Evolutionary conservation across 345 rosid species (phyloP).

Genomic region (Arabidopsis thaliana): TAIR10.1 NC_003070.9:1571001-1571500

Average conservation of each 20-base stretch:
- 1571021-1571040: slow-evolving; percentile 79
- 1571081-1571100: background rate
- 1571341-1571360: slow-evolving; percentile 88
- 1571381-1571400: slow-evolving; percentile 48
- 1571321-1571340: slow-evolving; percentile 91
- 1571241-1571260: background rate
- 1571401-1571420: background rate
- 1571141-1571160: slow-evolving; percentile 54
- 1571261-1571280: background rate
- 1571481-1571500: slow-evolving; percentile 47
- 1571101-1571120: background rate
- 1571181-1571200: slow-evolving; percentile 90
- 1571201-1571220: slow-evolving; percentile 57
- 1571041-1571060: slow-evolving; percentile 96
- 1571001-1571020: slow-evolving; percentile 75
- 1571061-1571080: slow-evolving; percentile 81
- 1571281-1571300: slow-evolving; percentile 59
- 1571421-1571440: slow-evolving; percentile 4
- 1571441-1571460: slow-evolving; percentile 38
- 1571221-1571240: background rate
- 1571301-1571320: slow-evolving; percentile 93
- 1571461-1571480: slow-evolving; percentile 38
- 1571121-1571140: background rate
- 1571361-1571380: slow-evolving; percentile 98
- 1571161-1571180: slow-evolving; percentile 84